Evolutionary conservation across 257 asterid species (phyloP).

Genomic region (Cordia subcordata): DNA sequence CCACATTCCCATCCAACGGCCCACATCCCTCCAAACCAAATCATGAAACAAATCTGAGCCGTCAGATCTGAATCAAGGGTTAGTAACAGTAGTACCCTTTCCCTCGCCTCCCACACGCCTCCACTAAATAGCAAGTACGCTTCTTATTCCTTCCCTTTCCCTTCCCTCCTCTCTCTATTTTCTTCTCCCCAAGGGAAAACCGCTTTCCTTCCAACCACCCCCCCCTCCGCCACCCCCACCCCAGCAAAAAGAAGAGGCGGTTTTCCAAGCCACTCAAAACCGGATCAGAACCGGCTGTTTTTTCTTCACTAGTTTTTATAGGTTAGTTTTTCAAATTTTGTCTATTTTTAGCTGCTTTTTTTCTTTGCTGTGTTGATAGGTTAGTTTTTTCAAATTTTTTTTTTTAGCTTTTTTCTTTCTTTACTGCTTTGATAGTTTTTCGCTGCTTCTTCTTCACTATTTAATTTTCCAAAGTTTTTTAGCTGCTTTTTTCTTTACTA

Average conservation of each 20-base stretch:
- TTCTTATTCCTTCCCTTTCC: not conserved
- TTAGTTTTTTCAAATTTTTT: too few relatives aligned
- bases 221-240: too few relatives aligned
- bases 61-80: conserved; percentile 5
- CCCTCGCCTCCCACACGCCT: not conserved
- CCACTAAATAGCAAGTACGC: not conserved
- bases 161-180: not conserved
- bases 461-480: too few relatives aligned
- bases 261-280: not conserved
- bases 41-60: not conserved
- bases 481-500: too few relatives aligned
- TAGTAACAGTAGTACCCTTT: not conserved
- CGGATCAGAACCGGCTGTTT: not conserved
- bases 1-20: conserved; percentile 1
- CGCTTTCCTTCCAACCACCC: not conserved
- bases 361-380: too few relatives aligned
- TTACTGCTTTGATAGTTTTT: too few relatives aligned
- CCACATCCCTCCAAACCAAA: not conserved
- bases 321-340: too few relatives aligned
- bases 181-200: not conserved
- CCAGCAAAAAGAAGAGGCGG: too few relatives aligned
- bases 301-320: not conserved
- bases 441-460: too few relatives aligned
- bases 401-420: too few relatives aligned
- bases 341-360: too few relatives aligned